phyloP scores from a whole-genome alignment of 768 basidiomycete species.

The Suillus fuscotomentosus region DNA sequence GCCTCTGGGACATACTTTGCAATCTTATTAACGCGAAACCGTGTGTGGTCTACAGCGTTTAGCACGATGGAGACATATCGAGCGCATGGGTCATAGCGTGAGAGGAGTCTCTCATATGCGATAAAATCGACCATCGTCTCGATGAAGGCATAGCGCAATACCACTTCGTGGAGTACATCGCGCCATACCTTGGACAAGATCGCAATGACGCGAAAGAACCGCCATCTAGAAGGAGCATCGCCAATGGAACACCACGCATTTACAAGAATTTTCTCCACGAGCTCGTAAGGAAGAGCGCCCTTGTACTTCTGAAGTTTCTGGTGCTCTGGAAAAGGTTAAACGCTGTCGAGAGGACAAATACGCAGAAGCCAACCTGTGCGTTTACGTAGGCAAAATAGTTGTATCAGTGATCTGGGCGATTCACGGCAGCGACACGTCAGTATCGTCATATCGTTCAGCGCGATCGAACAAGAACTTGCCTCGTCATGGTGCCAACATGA shows the following conservation, averaged over 20 bases:
- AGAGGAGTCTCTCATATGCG: neutral
- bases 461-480: neutral
- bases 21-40: neutral
- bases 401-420: neutral
- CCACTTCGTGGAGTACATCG: conserved; percentile 5
- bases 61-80: neutral
- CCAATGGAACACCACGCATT: conserved; percentile 4
- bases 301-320: neutral
- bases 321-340: neutral
- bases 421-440: neutral
- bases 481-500: neutral
- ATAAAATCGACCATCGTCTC: neutral
- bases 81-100: conserved; percentile 1
- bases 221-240: neutral
- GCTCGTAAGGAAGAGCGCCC: conserved; percentile 2
- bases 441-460: too few relatives aligned
- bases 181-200: conserved; percentile 6
- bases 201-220: conserved; percentile 1
- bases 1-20: conserved; percentile 3
- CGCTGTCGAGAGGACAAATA: neutral
- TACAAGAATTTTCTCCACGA: conserved; percentile 1
- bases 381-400: conserved; percentile 1
- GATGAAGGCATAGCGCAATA: conserved; percentile 4
- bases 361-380: neutral
- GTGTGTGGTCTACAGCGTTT: neutral